Base-by-base conservation (phyloP, 768 basidiomycete species). In the Coprinopsis marcescibilis region DNA sequence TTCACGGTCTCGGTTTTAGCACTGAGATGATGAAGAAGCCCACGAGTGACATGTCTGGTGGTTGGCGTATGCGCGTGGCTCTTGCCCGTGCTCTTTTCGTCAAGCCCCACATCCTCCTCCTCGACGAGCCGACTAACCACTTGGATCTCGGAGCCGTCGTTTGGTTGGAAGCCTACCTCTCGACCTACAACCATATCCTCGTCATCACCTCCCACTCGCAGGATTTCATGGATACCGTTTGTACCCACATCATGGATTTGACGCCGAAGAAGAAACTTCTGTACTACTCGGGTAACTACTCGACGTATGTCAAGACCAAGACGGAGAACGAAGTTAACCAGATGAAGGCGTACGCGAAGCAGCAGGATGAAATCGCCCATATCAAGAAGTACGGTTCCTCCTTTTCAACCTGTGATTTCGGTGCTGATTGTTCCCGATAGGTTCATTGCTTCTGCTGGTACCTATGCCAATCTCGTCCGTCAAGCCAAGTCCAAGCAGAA, bases 401-500 rank as follows among this genome's bases (percentile, higher is more conserved):
- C 29, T 7, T 3, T 38, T 15, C 37, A 29, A 27, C 14, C 30
- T 14, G 15, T 36, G 8, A 17, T 36, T 36, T 8, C 17, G 7
- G 39, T 45, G 32, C 33, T 53, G 14, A 33, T 54, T 56, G 33
- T 55, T 52, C 30, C 41, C 15, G 19, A 20, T 39, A 85, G 92
- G 61, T 97, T 97, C 78, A 98, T 98, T 56, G 91, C 96, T 5
- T 94, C 91, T n/a, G 95, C 95, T 27, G 95, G 95, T 80, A 99
- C 95, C 27, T 99, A 98, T 63, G 96, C 95, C 56, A 99, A 99
- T 67, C 80, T 99, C 55, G 95, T 99, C 58, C 90, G 85, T 60
- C 95, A 99, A 67, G 95, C 95, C 56, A 97, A 99, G 71, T 97
- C 94, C 42, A 99, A 99, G 66, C 95, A 99, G 68, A 99, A 99